Conservation (phyloP, 257 asterid species). For the Ligustrum vulgare region DNA sequence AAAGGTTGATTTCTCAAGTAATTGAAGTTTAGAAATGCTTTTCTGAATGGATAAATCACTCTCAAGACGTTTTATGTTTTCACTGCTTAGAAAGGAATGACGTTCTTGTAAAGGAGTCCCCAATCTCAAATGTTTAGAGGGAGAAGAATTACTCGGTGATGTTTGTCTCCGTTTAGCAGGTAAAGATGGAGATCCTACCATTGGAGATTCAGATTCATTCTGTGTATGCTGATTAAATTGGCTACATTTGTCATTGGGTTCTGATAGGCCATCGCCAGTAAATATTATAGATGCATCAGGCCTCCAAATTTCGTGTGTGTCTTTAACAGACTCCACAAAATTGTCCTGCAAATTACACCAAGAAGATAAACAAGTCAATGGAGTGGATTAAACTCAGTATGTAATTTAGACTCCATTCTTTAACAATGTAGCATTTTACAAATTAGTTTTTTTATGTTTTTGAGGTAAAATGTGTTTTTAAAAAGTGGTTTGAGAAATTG, state of each 20-base stretch:
- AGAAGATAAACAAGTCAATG: not conserved
- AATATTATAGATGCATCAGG: slow-evolving; percentile 7
- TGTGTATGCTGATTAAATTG: slow-evolving; percentile 28
- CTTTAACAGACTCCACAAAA: slow-evolving; percentile 18
- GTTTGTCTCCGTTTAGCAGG: slow-evolving; percentile 40
- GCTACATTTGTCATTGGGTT: slow-evolving; percentile 25
- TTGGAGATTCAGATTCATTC: slow-evolving; percentile 37
- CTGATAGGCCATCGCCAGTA: slow-evolving; percentile 14
- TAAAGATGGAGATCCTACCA: slow-evolving; percentile 42
- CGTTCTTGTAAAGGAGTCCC: slow-evolving; percentile 48
- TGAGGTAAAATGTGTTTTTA: no score
- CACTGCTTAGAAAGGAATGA: slow-evolving; percentile 40
- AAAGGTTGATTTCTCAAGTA: slow-evolving; percentile 60
- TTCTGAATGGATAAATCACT: slow-evolving; percentile 62
- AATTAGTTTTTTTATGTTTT: no score
- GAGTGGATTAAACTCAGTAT: not conserved
- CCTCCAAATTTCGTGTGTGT: slow-evolving; percentile 1
- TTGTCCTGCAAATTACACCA: slow-evolving; percentile 18
- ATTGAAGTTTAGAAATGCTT: slow-evolving; percentile 74
- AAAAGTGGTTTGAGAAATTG: no score
- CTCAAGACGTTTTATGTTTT: slow-evolving; percentile 30
- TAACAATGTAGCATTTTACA: no score
- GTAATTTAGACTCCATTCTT: not conserved
- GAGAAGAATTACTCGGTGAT: slow-evolving; percentile 37
- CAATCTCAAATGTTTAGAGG: slow-evolving; percentile 37